Evolutionary conservation across 805 yeast species (phyloP).

Genomic region (Pichia eremophila): DNA sequence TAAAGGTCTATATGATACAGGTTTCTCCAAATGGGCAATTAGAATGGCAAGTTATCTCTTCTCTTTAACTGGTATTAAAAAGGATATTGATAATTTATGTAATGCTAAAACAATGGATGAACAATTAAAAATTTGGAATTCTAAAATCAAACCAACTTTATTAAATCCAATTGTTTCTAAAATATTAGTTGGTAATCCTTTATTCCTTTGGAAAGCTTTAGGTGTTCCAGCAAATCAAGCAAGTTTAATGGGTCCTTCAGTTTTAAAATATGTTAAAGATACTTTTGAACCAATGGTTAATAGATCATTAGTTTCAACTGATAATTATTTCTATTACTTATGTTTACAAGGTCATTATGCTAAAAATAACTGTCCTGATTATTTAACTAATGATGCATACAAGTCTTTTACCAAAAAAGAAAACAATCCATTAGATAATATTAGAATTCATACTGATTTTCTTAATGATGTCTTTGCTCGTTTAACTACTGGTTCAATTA

Average conservation of each 20-base stretch:
- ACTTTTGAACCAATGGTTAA: slow-evolving; percentile 69
- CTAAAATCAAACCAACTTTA: slow-evolving; percentile 54
- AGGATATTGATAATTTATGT: slow-evolving; percentile 47
- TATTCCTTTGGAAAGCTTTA: slow-evolving; percentile 81
- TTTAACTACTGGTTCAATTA: slow-evolving; percentile 49
- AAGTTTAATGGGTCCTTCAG: slow-evolving; percentile 64
- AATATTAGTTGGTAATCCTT: slow-evolving; percentile 66
- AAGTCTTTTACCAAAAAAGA: slow-evolving; percentile 33
- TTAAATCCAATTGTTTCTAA: slow-evolving; percentile 63
- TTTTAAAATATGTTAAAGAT: slow-evolving; percentile 61
- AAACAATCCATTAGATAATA: slow-evolving; percentile 51
- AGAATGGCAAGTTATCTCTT: slow-evolving; percentile 57
- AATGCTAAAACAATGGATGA: slow-evolving; percentile 47
- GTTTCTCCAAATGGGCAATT: slow-evolving; percentile 81
- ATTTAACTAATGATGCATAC: slow-evolving; percentile 53
- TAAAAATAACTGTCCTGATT: slow-evolving; percentile 63
- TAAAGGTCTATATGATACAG: slow-evolving; percentile 67
- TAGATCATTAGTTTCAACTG: slow-evolving; percentile 53
- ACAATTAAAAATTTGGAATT: slow-evolving; percentile 57
- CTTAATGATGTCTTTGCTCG: slow-evolving; percentile 67
- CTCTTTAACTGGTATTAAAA: slow-evolving; percentile 41
- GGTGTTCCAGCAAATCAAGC: slow-evolving; percentile 90
- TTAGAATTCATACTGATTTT: slow-evolving; percentile 73
- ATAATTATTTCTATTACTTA: slow-evolving; percentile 73
- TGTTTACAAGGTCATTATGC: slow-evolving; percentile 54